Evolutionary conservation across 2,329 filamentous ascomycete genomes (phyloP).

Genomic region (Leptographium flavum): DNA sequence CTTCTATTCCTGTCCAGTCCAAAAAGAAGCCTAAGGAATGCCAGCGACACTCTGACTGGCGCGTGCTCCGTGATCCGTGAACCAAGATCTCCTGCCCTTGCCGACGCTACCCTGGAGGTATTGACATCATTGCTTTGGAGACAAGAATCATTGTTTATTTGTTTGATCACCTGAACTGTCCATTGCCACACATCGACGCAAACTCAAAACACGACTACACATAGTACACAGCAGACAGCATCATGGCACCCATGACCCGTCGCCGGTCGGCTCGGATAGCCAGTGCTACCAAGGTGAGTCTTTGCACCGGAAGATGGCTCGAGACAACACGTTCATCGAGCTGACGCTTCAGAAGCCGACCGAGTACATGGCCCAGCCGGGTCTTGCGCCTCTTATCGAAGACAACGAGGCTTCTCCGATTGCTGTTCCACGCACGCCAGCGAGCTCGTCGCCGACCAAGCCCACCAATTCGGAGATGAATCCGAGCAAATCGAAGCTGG

Average conservation of each 20-base stretch:
- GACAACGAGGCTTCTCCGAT: slow-evolving; percentile 15
- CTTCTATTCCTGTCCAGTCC: background rate
- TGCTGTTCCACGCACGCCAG: slow-evolving; percentile 39
- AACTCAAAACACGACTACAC: background rate
- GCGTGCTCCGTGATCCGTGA: background rate
- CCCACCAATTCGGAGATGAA: slow-evolving; percentile 78
- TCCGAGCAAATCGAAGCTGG: slow-evolving; percentile 66
- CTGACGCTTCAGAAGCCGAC: background rate
- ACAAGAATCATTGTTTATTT: background rate
- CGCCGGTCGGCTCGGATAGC: slow-evolving; percentile 30
- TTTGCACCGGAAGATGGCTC: too few species aligned
- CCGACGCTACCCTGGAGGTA: background rate
- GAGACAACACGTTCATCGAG: too few species aligned
- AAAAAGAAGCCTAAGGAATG: slow-evolving; percentile 1
- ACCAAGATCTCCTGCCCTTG: background rate
- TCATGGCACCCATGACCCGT: slow-evolving; percentile 11
- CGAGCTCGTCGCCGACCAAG: slow-evolving; percentile 49
- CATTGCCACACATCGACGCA: background rate
- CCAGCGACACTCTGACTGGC: background rate
- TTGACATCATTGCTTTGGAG: background rate
- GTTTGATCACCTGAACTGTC: background rate
- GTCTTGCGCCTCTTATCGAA: background rate
- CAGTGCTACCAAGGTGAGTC: slow-evolving; percentile 22
- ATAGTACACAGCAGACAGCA: background rate
- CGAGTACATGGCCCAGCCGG: background rate